Evolutionary conservation across 768 basidiomycete genomes (phyloP).

Genomic region (Suillus placidus): DNA sequence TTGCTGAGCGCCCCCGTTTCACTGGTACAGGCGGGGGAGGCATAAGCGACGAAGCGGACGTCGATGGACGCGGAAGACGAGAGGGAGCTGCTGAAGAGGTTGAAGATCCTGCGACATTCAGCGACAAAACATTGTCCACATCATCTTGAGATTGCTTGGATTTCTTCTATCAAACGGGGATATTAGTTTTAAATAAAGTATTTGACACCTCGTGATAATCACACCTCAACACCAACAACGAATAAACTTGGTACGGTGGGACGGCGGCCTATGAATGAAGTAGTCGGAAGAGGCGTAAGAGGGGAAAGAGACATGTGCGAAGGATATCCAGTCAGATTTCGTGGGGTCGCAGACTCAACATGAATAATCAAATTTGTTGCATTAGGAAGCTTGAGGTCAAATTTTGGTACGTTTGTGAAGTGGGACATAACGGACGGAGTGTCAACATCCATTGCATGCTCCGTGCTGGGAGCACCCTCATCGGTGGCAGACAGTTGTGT

Average conservation of each 20-base stretch:
- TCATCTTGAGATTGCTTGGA: not conserved
- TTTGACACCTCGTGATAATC: not conserved
- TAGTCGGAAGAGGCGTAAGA: constrained; percentile 55
- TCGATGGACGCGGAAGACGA: not conserved
- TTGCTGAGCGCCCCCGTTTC: not conserved
- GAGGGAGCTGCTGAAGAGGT: constrained; percentile 8
- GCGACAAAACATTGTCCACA: not conserved
- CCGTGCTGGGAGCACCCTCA: not conserved
- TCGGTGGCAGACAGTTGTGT: not conserved
- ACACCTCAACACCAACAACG: constrained; percentile 17
- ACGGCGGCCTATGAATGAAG: constrained; percentile 35
- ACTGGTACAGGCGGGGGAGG: constrained; percentile 7
- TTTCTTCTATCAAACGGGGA: not conserved
- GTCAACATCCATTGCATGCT: constrained; percentile 30
- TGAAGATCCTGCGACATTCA: constrained; percentile 8
- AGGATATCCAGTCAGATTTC: constrained; percentile 5
- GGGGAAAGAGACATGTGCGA: constrained; percentile 39
- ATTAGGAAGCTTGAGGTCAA: constrained; percentile 19
- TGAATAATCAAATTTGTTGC: constrained; percentile 36
- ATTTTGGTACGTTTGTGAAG: constrained; percentile 23
- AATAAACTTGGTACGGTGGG: constrained; percentile 19
- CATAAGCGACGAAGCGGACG: constrained; percentile 10
- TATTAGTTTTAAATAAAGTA: constrained; percentile 5
- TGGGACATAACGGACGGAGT: constrained; percentile 18
- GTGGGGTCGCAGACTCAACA: constrained; percentile 9